Evolutionary conservation across 768 basidiomycete species (phyloP), one percentile per base, ranked within the genome.

Genomic region (Mycena epipterygia): DNA sequence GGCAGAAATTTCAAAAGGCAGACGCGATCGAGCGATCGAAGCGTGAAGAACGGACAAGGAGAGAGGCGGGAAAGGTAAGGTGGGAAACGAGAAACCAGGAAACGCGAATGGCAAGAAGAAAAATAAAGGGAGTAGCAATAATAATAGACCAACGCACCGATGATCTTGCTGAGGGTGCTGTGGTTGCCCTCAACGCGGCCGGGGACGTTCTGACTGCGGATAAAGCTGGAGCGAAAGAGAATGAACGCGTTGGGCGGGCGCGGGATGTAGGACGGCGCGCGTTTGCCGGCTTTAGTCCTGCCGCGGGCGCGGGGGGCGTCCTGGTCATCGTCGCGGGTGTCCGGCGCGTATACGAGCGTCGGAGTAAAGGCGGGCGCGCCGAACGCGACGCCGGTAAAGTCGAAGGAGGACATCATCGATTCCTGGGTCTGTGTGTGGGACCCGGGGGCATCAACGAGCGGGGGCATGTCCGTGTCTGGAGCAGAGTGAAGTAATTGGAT

Each of bases 221-320:
- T 93, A 81, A 94, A 94, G 33, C 89, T 89, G 27, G 91, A 92
- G 74, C 93, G 89, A 80, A 94, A 95, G 79, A 94, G 90, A 74
- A 94, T 95, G 82, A 94, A 95, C 68, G 93, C 93, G 81, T 94
- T 95, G 29, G 93, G 93, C 9, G 93, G 93, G 55, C 93, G 90
- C 46, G 93, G 93, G 80, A 94, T 95, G 79, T 94, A 91, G 48
- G 65, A 60, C n/a, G 65, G 64, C 35, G 62, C 62, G 44, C 46
- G 60, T 23, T 39, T 44, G 32, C 39, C 41, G 53, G n/a, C n/a
- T n/a, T n/a, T n/a, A n/a, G n/a, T n/a, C n/a, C n/a, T n/a, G n/a
- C n/a, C n/a, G n/a, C n/a, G n/a, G n/a, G n/a, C n/a, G n/a, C n/a
- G n/a, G n/a, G n/a, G n/a, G n/a, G n/a, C n/a, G n/a, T n/a, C n/a